A percentile compares a stretch with the other conserved stretches of the same genome.
These are phyloP conservation scores for Carex kokanica DNA, from an alignment of 176 grass and related monocot genomes.

Conservation along the genomic window DNA sequence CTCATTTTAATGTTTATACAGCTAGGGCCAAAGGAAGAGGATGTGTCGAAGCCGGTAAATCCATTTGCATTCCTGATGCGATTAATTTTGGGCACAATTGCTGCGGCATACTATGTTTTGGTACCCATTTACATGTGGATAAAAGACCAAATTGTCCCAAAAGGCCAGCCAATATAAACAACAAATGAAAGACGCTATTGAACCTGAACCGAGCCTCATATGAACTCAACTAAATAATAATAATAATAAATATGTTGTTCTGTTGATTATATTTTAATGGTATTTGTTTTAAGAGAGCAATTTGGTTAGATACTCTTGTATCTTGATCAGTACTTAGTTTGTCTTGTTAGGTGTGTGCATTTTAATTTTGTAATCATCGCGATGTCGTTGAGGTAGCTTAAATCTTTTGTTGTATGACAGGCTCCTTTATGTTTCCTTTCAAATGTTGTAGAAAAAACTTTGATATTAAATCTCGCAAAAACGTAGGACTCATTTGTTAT, in stretches of 20 bases:
- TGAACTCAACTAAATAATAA: neutral
- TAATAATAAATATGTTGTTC: neutral
- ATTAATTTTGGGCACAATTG: constrained; percentile 65
- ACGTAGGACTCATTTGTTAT: no score
- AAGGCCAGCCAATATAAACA: constrained; percentile 81
- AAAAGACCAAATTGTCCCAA: constrained; percentile 90
- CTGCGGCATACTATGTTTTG: constrained; percentile 78
- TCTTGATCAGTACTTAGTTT: neutral
- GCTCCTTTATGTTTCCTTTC: neutral
- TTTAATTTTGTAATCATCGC: neutral
- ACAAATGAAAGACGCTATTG: neutral
- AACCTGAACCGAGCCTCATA: neutral
- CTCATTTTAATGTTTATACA: constrained; percentile 27
- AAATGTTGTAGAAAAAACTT: neutral
- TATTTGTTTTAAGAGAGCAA: neutral
- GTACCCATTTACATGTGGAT: constrained; percentile 99
- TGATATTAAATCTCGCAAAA: no score
- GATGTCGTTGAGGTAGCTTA: neutral
- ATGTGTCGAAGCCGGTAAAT: constrained; percentile 72
- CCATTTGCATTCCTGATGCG: constrained; percentile 63
- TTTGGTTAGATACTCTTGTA: constrained; percentile 18
- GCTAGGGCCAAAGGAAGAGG: constrained; percentile 87
- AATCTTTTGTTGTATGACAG: neutral
- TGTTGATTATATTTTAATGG: constrained; percentile 3
- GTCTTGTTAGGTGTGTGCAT: neutral